These are phyloP conservation scores for Phytopythium kandeliae DNA, from an alignment of 352 stramenopile genomes.

Conservation along the genomic window DNA sequence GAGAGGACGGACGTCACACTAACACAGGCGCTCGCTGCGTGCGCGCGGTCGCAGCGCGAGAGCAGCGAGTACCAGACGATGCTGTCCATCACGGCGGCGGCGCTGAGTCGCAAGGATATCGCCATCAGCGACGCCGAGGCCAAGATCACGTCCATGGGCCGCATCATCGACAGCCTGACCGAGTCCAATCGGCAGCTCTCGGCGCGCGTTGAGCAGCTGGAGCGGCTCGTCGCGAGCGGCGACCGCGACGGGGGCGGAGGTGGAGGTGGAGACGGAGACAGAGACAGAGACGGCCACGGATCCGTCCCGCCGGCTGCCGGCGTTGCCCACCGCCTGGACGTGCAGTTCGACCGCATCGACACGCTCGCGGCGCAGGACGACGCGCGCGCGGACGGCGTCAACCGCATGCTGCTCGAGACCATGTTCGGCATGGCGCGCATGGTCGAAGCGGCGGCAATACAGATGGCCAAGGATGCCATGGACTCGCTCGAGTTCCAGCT, in stretches of 20 bases:
- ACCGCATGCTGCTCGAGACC: slow-evolving; percentile 74
- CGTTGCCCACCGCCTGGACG: slow-evolving; percentile 9
- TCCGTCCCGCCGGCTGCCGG: too few species aligned
- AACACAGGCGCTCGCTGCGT: not conserved
- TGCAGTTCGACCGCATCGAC: slow-evolving; percentile 53
- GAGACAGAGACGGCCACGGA: too few species aligned
- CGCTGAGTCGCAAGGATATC: slow-evolving; percentile 73
- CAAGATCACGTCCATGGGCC: slow-evolving; percentile 65
- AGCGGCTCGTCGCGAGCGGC: slow-evolving; percentile 23
- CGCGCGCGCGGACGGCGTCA: slow-evolving; percentile 54
- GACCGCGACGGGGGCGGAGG: slow-evolving; percentile 3
- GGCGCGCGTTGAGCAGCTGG: slow-evolving; percentile 55
- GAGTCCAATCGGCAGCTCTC: slow-evolving; percentile 69
- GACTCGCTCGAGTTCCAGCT: slow-evolving; percentile 75
- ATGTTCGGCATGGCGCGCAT: slow-evolving; percentile 83
- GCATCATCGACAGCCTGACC: slow-evolving; percentile 75
- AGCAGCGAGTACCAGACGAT: slow-evolving; percentile 79
- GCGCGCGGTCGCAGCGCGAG: slow-evolving; percentile 25
- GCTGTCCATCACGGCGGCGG: slow-evolving; percentile 67
- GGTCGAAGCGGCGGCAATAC: slow-evolving; percentile 80
- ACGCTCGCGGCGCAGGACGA: slow-evolving; percentile 45
- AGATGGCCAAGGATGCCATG: slow-evolving; percentile 79
- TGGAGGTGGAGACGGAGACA: too few species aligned
- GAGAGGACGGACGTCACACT: too few species aligned
- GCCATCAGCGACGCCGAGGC: slow-evolving; percentile 52